Base-by-base conservation (phyloP, 257 asterid species). In the Jaltomata sinuosa region DNA sequence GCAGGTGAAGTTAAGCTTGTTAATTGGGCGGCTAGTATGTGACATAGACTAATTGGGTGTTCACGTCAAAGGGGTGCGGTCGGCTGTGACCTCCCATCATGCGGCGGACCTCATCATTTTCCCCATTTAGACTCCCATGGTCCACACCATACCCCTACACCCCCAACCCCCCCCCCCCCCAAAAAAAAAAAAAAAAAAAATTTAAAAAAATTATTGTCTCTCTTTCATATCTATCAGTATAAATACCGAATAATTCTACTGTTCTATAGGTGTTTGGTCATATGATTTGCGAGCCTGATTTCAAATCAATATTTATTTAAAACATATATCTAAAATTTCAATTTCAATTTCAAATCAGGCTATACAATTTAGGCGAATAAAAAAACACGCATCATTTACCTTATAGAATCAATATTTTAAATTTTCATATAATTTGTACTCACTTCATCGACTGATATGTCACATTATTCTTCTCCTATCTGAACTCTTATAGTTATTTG, bases 71-170 rank as follows among this genome's bases (percentile, higher is more conserved):
- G 82, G 74, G 84, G 87, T 84, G 91, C 82, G 87, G 93, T 87
- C 93, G 93, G 93, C 89, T 86, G 85, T 85, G 89, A 72, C 81
- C 79, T 61, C 88, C 89, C 83, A 88, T 91, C 93, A 88, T 85
- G 88, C 91, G 91, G 91, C 92, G 92, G 89, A 88, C 87, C 86
- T 86, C 84, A 89, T 89, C 89, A 88, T 89, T 90, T 7, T 22
- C 83, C 61, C 88, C 81, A 50, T 83, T 50, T 59, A n/a, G 52
- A 59, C 80, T 68, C 31, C 40, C 14, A 65, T 64, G 85, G 91
- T 29, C 88, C 89, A 85, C 85, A 57, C 84, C 89, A 77, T 45
- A 55, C 19, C 65, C n/a, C 85, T 27, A 36, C 82, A 45, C 8
- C 64, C 29, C n/a, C n/a, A n/a, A n/a, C n/a, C n/a, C n/a, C n/a